A percentile compares a stretch with the other conserved stretches of the same genome.
Conservation (phyloP, 2,329 filamentous ascomycete genomes). For the Rhinocladiella mackenziei region DNA sequence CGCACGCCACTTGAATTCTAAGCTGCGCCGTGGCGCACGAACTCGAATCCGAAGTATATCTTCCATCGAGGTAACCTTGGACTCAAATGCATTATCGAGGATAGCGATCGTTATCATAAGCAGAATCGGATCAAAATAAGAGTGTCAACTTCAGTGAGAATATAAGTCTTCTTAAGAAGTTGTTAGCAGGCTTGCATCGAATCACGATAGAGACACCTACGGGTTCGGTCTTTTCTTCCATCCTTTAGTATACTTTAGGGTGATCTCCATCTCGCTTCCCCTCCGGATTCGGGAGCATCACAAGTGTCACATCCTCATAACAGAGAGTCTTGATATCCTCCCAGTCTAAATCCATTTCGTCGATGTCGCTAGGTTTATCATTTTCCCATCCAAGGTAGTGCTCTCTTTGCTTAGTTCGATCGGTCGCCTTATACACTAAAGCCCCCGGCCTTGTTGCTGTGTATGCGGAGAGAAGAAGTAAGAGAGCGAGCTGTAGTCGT, state of each 20-base stretch:
- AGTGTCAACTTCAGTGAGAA: constrained; percentile 10
- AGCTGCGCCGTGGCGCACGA: constrained; percentile 10
- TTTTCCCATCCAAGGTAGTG: too few relatives aligned
- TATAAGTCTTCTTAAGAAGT: constrained; percentile 4
- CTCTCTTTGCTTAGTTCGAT: constrained; percentile 2
- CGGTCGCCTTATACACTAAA: constrained; percentile 6
- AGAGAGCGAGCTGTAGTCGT: constrained; percentile 5
- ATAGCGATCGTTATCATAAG: constrained; percentile 9
- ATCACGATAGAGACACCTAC: constrained; percentile 4
- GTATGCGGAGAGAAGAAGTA: constrained; percentile 4
- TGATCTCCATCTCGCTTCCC: too few relatives aligned
- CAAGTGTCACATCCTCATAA: too few relatives aligned
- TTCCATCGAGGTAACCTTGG: constrained; percentile 7
- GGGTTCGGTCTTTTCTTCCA: too few relatives aligned
- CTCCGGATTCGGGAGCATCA: too few relatives aligned
- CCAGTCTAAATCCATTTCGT: too few relatives aligned
- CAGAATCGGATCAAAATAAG: constrained; percentile 12
- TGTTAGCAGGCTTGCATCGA: constrained; percentile 8
- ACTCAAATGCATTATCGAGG: constrained; percentile 14
- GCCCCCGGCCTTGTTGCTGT: constrained; percentile 1
- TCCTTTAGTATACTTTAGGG: too few relatives aligned
- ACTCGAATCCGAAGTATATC: constrained; percentile 15
- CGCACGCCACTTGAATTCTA: constrained; percentile 12
- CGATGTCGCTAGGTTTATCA: too few relatives aligned
- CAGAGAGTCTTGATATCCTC: too few relatives aligned